A percentile compares a stretch with the other conserved stretches of the same genome.
Evolutionary conservation across 1,284 basidiomycete species (phyloP).

Genomic region (Vanrija pseudolonga): DNA sequence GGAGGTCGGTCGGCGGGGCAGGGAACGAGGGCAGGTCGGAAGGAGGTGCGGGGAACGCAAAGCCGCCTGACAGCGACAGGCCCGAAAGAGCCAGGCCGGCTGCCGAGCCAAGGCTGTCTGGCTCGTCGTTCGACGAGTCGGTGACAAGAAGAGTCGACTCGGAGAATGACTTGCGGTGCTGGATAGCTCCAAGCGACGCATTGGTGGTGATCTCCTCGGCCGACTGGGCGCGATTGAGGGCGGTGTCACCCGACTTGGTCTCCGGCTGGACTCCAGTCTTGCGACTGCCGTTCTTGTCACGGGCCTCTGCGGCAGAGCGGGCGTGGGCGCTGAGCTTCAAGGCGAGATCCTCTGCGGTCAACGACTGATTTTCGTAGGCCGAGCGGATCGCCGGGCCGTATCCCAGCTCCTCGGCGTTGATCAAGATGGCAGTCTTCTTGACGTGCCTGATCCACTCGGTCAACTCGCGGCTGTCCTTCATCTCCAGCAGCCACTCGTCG

Average conservation of each 20-base stretch:
- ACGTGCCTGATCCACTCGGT: conserved; percentile 37
- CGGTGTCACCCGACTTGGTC: not conserved
- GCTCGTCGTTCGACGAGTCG: not conserved
- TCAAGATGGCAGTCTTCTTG: conserved; percentile 29
- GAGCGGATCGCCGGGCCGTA: conserved; percentile 25
- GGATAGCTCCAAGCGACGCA: no score
- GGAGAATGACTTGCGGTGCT: not conserved
- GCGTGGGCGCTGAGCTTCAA: conserved; percentile 21
- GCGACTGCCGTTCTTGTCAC: no score
- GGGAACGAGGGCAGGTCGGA: conserved; percentile 9
- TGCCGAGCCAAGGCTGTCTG: not conserved
- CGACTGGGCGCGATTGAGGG: not conserved
- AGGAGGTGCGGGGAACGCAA: conserved; percentile 13
- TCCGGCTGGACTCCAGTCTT: not conserved
- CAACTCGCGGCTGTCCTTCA: conserved; percentile 28
- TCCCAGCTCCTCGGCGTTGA: conserved; percentile 32
- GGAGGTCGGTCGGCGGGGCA: not conserved
- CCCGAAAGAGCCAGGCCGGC: conserved; percentile 1
- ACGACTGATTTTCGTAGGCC: conserved; percentile 16
- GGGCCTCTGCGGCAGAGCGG: conserved; percentile 3
- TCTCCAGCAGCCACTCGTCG: conserved; percentile 35
- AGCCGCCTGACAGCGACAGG: not conserved
- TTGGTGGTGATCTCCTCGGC: not conserved
- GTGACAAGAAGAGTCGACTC: not conserved
- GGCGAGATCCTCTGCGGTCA: conserved; percentile 26